Evolutionary conservation across 345 rosid genomes (phyloP).

Genomic region (Lumnitzera littorea): DNA sequence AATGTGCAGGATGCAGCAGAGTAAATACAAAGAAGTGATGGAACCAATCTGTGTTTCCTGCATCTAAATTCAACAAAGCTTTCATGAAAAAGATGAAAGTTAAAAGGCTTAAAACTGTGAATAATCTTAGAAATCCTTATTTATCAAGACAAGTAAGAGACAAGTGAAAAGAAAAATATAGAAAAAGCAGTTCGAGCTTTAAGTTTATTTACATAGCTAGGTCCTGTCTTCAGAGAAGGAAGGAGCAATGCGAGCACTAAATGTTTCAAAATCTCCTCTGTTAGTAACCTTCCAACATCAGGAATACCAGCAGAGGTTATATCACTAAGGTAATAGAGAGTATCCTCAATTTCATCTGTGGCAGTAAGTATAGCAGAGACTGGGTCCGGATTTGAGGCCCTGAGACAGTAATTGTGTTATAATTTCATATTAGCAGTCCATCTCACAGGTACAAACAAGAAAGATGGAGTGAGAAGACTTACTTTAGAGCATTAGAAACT

Average conservation of each 20-base stretch:
- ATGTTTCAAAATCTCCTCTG: constrained; percentile 69
- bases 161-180: not conserved
- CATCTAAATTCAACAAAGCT: constrained; percentile 19
- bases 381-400: constrained; percentile 40
- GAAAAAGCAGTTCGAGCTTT: constrained; percentile 11
- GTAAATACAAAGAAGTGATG: constrained; percentile 74
- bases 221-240: constrained; percentile 58
- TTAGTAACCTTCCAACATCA: constrained; percentile 82
- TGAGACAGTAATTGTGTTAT: constrained; percentile 32
- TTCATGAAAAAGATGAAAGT: constrained; percentile 10
- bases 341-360: constrained; percentile 93
- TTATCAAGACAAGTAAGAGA: not conserved
- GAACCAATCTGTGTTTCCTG: constrained; percentile 68
- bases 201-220: constrained; percentile 41
- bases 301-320: constrained; percentile 98
- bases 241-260: constrained; percentile 85
- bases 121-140: not conserved
- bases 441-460: constrained; percentile 10
- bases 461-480: constrained; percentile 2
- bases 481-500: constrained; percentile 38
- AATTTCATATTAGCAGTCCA: constrained; percentile 8
- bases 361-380: constrained; percentile 48
- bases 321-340: constrained; percentile 88
- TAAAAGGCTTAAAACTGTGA: not conserved
- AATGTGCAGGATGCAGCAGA: constrained; percentile 91